Evolutionary conservation across 345 rosid species (phyloP).

Genomic region (Eucalyptus cladocalyx): DNA sequence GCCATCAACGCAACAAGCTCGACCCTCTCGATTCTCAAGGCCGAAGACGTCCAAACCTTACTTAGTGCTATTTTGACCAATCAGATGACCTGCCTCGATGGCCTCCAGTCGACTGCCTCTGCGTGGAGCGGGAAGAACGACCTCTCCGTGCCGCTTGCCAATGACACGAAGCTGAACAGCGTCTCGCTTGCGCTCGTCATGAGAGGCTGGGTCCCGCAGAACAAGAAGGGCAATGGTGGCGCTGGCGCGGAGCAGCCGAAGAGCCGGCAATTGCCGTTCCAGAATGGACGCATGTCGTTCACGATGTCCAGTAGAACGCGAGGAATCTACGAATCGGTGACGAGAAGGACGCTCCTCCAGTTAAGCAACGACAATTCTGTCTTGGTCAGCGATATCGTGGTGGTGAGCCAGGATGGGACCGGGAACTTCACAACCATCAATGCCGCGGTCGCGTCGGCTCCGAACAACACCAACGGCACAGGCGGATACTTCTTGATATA

Average conservation of each 20-base stretch:
- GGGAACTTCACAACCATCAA: constrained; percentile 55
- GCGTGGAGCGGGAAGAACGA: constrained; percentile 44
- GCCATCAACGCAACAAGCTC: constrained; percentile 22
- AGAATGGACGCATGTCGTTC: constrained; percentile 37
- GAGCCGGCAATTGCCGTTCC: not conserved
- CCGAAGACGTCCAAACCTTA: constrained; percentile 66
- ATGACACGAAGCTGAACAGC: constrained; percentile 66
- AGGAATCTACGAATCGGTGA: constrained; percentile 37
- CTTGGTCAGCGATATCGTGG: constrained; percentile 43
- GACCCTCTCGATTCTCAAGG: constrained; percentile 19
- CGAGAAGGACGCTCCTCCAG: constrained; percentile 46
- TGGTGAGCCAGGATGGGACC: constrained; percentile 49
- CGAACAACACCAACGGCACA: constrained; percentile 43
- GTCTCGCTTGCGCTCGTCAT: constrained; percentile 64
- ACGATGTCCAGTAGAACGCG: constrained; percentile 41
- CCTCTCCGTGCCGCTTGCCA: constrained; percentile 36
- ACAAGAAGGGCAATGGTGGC: not conserved
- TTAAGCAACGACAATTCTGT: constrained; percentile 3
- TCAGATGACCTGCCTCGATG: constrained; percentile 63
- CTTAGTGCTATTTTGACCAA: constrained; percentile 76
- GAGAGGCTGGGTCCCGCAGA: constrained; percentile 58
- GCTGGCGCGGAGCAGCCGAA: not conserved
- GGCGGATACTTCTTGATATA: constrained; percentile 68
- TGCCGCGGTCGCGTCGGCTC: constrained; percentile 61
- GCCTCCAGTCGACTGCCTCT: constrained; percentile 37